Percentiles rank a stretch among this genome's conserved stretches.
Evolutionary conservation across 2,329 filamentous ascomycete genomes (phyloP).

Genomic region (Cladosporium phlei): DNA sequence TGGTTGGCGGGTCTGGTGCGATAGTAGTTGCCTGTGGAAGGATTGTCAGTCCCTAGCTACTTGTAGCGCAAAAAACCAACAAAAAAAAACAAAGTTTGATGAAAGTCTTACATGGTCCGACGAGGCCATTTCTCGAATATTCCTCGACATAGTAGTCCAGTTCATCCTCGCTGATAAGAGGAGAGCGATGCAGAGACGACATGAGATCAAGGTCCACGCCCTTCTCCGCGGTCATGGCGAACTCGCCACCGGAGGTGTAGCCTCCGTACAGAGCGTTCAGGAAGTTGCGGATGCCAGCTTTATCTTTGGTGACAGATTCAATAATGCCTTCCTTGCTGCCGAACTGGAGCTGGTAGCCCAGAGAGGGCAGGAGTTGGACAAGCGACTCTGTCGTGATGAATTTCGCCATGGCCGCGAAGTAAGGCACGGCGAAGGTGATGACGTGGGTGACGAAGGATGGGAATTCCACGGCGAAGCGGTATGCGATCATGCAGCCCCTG

Average conservation of each 20-base stretch:
- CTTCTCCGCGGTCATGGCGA: conserved; percentile 53
- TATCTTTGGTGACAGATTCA: conserved; percentile 45
- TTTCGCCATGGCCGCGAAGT: conserved; percentile 27
- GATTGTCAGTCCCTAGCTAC: conserved; percentile 63
- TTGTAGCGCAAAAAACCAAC: conserved; percentile 72
- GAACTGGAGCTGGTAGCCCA: conserved; percentile 81
- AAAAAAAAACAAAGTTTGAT: not conserved
- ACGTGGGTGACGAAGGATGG: conserved; percentile 68
- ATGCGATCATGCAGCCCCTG: conserved; percentile 56
- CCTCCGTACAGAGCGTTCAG: conserved; percentile 69
- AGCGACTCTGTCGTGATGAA: not conserved
- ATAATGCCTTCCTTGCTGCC: conserved; percentile 42
- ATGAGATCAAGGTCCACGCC: conserved; percentile 59
- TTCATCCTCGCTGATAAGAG: not conserved
- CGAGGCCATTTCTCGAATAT: conserved; percentile 4
- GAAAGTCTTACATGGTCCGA: conserved; percentile 10
- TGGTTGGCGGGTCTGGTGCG: conserved; percentile 67
- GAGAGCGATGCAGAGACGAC: not conserved
- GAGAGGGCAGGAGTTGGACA: conserved; percentile 54
- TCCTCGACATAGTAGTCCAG: conserved; percentile 3
- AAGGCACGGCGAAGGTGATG: conserved; percentile 79
- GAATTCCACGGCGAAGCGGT: conserved; percentile 68
- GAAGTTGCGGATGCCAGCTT: conserved; percentile 63
- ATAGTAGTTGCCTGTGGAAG: conserved; percentile 75
- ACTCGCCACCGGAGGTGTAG: conserved; percentile 51